Base-by-base conservation (phyloP, 306 rosid species). In the Vigna nakashimae region DNA sequence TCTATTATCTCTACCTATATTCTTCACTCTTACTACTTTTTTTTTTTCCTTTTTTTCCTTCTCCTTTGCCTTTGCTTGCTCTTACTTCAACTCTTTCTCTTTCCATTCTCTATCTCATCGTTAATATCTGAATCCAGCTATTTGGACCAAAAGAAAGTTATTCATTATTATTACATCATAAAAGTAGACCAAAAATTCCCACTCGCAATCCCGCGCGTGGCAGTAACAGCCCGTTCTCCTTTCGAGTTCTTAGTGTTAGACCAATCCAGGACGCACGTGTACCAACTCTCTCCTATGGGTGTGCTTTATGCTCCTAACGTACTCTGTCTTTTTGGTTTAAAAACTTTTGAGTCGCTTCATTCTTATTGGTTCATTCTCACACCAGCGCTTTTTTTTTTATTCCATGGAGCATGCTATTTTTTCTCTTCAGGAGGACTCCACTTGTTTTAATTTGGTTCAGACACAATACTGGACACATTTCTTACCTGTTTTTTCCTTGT, bases 91-190 rank as follows among this genome's bases (percentile, higher is more conserved):
- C 67, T 26, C 70, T 51, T 65, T 52, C 63, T 45, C 28, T 67
- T 38, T 62, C 70, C 69, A 17, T 30, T 38, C 50, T 65, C 45
- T 34, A 50, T 73, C 78, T 34, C 79, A 57, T 80, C 69, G 62
- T 80, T 82, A 73, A 79, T 62, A 76, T 76, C 80, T 66, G 72
- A 80, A 65, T 85, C 82, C 71, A 22, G 81, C 88, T 53, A 80
- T 68, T 82, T 30, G 56, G 79, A 82, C 83, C 84, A 75, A 36
- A 65, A 36, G 15, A 20, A 32, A 9, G 36, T 58, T 53, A 73
- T 42, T 66, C 49, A 66, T 66, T 66, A 66, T 66, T 42, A 62
- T 71, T 66, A 46, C 40, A 42, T 50, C 14, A 49, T 17, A 38
- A 66, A 28, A 26, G 52, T 40, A 17, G 2, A 17, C 13, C 38